A percentile compares a stretch with the other conserved stretches of the same genome.
These are phyloP conservation scores for Tylopilus vinaceipallidus DNA, from an alignment of 768 basidiomycete species.

Conservation along the genomic window DNA sequence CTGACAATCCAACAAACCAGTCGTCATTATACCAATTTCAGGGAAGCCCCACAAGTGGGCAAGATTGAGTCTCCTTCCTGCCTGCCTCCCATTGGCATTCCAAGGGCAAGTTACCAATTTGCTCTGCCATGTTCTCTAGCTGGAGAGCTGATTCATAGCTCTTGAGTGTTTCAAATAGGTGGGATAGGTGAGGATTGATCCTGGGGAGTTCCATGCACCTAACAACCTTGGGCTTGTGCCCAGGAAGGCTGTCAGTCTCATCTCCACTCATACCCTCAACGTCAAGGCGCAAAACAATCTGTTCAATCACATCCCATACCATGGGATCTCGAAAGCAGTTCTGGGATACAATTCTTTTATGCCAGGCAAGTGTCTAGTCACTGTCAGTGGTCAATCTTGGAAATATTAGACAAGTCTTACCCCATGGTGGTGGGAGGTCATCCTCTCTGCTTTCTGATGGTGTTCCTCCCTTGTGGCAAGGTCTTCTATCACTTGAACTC, in stretches of 20 bases:
- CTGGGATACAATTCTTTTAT: neutral
- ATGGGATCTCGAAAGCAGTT: slow-evolving; percentile 2
- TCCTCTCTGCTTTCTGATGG: neutral
- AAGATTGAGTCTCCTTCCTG: neutral
- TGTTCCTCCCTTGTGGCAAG: neutral
- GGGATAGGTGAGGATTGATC: neutral
- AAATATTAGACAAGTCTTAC: neutral
- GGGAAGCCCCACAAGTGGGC: neutral
- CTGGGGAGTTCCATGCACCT: neutral
- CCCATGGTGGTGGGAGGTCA: neutral
- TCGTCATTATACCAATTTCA: slow-evolving; percentile 3
- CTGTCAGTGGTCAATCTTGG: neutral
- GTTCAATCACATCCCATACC: neutral
- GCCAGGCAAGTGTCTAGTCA: neutral
- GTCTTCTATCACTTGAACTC: neutral
- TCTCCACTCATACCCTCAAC: slow-evolving; percentile 10
- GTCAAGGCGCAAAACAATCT: neutral
- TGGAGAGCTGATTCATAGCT: neutral
- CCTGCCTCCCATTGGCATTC: neutral
- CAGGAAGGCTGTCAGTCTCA: neutral
- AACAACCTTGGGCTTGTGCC: neutral
- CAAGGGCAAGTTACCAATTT: neutral
- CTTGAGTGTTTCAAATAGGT: neutral
- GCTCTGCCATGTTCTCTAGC: neutral
- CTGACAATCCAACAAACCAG: neutral